Percentiles rank a stretch among this genome's conserved stretches.
These are phyloP conservation scores for Styphnolobium japonicum DNA, from an alignment of 306 rosid species.

Conservation along the genomic window DNA sequence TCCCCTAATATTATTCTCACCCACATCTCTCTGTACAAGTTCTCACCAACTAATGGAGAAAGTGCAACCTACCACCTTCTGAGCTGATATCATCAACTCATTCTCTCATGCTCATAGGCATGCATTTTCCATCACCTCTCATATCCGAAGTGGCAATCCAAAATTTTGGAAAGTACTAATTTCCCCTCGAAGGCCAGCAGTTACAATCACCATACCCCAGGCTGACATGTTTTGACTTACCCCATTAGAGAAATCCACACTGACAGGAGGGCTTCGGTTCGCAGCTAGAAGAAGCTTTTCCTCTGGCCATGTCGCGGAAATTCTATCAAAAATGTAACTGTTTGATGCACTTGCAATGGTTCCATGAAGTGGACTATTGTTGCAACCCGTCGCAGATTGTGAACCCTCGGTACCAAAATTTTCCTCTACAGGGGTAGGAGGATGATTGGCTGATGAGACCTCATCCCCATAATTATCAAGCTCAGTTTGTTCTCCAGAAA, in stretches of 20 bases:
- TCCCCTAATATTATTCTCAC: conserved; percentile 58
- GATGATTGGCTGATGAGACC: conserved; percentile 66
- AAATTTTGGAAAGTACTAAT: conserved; percentile 82
- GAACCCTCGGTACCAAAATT: conserved; percentile 45
- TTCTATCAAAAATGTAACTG: conserved; percentile 73
- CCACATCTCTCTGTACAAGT: conserved; percentile 63
- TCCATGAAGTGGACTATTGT: conserved; percentile 72
- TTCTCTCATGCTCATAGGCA: conserved; percentile 35
- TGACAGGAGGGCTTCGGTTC: conserved; percentile 54
- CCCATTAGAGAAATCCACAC: conserved; percentile 52
- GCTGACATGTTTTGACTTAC: conserved; percentile 54
- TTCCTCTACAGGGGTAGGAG: conserved; percentile 83
- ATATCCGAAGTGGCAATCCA: conserved; percentile 71
- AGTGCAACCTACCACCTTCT: conserved; percentile 19
- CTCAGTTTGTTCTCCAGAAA: conserved; percentile 33
- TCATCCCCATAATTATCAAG: conserved; percentile 51
- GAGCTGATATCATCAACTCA: conserved; percentile 24
- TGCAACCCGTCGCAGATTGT: conserved; percentile 48
- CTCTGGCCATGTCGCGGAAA: conserved; percentile 82
- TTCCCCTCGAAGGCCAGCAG: conserved; percentile 84
- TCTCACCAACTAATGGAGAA: conserved; percentile 40
- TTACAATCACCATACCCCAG: conserved; percentile 87
- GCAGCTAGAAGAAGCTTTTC: conserved; percentile 53
- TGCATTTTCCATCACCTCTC: conserved; percentile 11
- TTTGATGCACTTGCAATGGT: conserved; percentile 71